These are phyloP conservation scores for Onygenales sp. DNA, from an alignment of 2,329 filamentous ascomycete genomes.

Conservation along the genomic window DNA sequence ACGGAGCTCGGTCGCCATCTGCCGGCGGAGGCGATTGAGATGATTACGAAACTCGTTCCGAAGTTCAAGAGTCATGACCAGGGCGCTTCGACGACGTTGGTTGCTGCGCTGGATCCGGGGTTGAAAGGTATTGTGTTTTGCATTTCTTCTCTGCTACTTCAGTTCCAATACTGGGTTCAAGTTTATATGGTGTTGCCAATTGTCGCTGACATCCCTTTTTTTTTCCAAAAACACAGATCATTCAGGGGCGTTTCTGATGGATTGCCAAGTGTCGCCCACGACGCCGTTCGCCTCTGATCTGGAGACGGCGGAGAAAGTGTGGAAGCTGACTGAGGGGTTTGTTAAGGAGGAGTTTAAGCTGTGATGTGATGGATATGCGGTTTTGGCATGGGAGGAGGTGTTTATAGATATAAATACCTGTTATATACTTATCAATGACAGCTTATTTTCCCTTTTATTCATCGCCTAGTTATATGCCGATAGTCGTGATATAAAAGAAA, in stretches of 20 bases:
- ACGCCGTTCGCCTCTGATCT: slow-evolving; percentile 23
- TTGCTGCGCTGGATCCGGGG: slow-evolving; percentile 33
- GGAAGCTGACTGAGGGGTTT: slow-evolving; percentile 29
- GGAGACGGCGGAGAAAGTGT: slow-evolving; percentile 27
- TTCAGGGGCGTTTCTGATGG: slow-evolving; percentile 19
- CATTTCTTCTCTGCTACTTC: background rate
- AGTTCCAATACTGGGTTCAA: background rate
- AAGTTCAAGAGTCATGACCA: slow-evolving; percentile 27
- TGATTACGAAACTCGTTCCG: background rate
- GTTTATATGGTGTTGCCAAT: slow-evolving; percentile 1
- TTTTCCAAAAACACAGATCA: background rate
- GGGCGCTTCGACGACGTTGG: slow-evolving; percentile 31
- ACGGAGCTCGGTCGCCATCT: slow-evolving; percentile 1
- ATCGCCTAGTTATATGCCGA: too few species aligned
- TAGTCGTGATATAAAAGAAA: background rate
- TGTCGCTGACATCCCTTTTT: background rate
- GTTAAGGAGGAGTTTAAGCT: slow-evolving; percentile 25
- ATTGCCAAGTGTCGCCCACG: slow-evolving; percentile 22
- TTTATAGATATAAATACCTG: too few species aligned
- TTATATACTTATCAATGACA: background rate
- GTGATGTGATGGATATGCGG: background rate
- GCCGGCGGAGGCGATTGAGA: background rate
- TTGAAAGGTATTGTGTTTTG: slow-evolving; percentile 15
- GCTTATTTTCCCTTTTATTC: too few species aligned
- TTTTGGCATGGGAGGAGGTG: too few species aligned